These are phyloP conservation scores for Naganishia onofrii DNA, from an alignment of 768 basidiomycete species.

Conservation along the genomic window DNA sequence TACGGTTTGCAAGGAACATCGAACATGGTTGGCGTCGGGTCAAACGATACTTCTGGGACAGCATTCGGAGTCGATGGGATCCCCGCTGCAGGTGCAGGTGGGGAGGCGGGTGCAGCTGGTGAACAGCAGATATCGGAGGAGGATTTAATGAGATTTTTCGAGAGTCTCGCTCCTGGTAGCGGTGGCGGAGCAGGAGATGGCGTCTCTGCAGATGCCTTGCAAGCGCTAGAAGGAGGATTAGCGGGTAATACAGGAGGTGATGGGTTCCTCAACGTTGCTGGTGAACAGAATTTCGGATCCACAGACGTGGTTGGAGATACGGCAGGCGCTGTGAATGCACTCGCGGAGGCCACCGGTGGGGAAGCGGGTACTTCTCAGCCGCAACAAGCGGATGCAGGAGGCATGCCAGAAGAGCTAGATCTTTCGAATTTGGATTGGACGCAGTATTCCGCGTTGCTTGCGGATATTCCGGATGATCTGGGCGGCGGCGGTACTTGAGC, in stretches of 20 bases:
- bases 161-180: constrained; percentile 55
- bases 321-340: background rate
- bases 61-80: background rate
- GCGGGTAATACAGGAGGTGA: background rate
- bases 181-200: constrained; percentile 65
- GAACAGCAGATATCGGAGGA: constrained; percentile 13
- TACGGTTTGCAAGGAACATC: background rate
- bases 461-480: constrained; percentile 5
- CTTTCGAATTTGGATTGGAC: constrained; percentile 15
- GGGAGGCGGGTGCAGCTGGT: background rate
- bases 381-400: background rate
- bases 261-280: background rate
- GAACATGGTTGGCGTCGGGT: background rate
- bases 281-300: background rate
- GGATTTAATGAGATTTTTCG: constrained; percentile 23
- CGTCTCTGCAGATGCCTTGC: constrained; percentile 56
- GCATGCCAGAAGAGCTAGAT: constrained; percentile 19
- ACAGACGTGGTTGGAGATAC: background rate
- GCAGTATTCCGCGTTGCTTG: constrained; percentile 21
- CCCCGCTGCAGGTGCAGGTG: background rate
- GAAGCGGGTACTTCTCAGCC: background rate
- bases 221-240: background rate
- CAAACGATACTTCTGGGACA: background rate
- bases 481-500: constrained; percentile 10
- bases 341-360: background rate